Percentiles rank a stretch among this genome's conserved stretches.
Evolutionary conservation across 2,329 filamentous ascomycete genomes (phyloP).

Genomic region (Scolecobasidium constrictum): DNA sequence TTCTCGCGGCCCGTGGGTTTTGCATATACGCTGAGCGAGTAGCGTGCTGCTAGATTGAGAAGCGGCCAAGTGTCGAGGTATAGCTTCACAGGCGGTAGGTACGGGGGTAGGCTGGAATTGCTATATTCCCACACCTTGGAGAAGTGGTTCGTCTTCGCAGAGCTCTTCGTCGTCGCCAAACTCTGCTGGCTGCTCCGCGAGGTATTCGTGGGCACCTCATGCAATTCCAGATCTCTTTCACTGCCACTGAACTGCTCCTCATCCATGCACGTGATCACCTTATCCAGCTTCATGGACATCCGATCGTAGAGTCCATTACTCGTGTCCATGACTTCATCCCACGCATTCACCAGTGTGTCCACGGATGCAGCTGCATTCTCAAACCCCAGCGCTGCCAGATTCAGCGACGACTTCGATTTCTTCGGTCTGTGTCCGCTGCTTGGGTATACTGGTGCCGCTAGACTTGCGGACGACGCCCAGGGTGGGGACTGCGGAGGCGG

Average conservation of each 20-base stretch:
- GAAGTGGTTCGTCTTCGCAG: constrained; percentile 30
- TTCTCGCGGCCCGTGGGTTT: constrained; percentile 51
- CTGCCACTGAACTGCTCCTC: constrained; percentile 43
- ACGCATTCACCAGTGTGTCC: constrained; percentile 6
- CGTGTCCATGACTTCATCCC: constrained; percentile 24
- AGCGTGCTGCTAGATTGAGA: constrained; percentile 66
- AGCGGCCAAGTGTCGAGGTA: constrained; percentile 68
- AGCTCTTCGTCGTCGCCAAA: constrained; percentile 11
- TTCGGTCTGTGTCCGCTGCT: constrained; percentile 2
- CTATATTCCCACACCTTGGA: constrained; percentile 68
- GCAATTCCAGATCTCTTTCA: constrained; percentile 38
- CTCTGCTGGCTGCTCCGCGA: neutral
- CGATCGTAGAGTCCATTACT: constrained; percentile 42
- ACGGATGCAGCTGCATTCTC: constrained; percentile 6
- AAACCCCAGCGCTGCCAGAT: constrained; percentile 3
- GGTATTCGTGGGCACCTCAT: neutral
- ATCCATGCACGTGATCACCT: constrained; percentile 63
- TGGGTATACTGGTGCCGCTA: neutral
- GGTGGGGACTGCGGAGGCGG: neutral
- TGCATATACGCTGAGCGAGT: constrained; percentile 64
- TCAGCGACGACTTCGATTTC: neutral
- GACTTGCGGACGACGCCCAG: neutral
- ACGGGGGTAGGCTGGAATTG: constrained; percentile 61
- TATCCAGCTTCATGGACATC: constrained; percentile 52
- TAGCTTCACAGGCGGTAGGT: constrained; percentile 58